Conservation (phyloP, 2,329 filamentous ascomycete species). For the Zymoseptoria passerinii region DNA sequence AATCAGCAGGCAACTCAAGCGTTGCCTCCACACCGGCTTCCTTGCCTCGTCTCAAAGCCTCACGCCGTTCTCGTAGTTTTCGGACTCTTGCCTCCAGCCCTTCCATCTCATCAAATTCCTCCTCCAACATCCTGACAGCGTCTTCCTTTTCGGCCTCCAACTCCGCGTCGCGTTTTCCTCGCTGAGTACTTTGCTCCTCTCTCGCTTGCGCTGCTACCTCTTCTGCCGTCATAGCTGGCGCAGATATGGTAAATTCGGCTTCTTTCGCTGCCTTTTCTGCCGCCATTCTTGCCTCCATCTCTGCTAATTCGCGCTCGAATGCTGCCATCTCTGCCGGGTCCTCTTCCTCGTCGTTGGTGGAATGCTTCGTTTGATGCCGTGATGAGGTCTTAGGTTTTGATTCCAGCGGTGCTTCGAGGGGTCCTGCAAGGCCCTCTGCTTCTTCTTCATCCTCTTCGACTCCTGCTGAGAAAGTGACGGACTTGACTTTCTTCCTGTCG, state of each 20-base stretch:
- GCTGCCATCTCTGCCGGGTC: slow-evolving; percentile 49
- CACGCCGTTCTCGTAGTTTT: slow-evolving; percentile 39
- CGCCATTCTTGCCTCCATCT: slow-evolving; percentile 19
- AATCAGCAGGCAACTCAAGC: background rate
- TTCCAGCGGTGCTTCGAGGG: background rate
- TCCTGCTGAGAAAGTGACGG: slow-evolving; percentile 2
- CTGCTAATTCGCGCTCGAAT: slow-evolving; percentile 73
- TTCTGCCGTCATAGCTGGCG: slow-evolving; percentile 40
- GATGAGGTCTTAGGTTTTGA: background rate
- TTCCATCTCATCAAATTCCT: slow-evolving; percentile 46
- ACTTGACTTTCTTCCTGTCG: slow-evolving; percentile 17
- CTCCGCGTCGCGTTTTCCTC: slow-evolving; percentile 36
- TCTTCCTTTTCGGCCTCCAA: slow-evolving; percentile 43
- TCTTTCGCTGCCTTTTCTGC: slow-evolving; percentile 25
- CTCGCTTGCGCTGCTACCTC: slow-evolving; percentile 40
- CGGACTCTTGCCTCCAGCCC: slow-evolving; percentile 39
- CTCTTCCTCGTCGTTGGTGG: slow-evolving; percentile 1
- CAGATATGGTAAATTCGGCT: slow-evolving; percentile 31
- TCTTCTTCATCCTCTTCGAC: slow-evolving; percentile 24
- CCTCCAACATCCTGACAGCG: slow-evolving; percentile 36
- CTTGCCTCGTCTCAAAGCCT: slow-evolving; percentile 30
- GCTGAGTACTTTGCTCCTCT: slow-evolving; percentile 37
- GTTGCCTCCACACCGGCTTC: background rate
- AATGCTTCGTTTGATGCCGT: background rate
- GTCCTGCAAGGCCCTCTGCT: slow-evolving; percentile 22